Evolutionary conservation across 495 filamentous ascomycete species (phyloP).

Genomic region (Aspergillus kassunensis): DNA sequence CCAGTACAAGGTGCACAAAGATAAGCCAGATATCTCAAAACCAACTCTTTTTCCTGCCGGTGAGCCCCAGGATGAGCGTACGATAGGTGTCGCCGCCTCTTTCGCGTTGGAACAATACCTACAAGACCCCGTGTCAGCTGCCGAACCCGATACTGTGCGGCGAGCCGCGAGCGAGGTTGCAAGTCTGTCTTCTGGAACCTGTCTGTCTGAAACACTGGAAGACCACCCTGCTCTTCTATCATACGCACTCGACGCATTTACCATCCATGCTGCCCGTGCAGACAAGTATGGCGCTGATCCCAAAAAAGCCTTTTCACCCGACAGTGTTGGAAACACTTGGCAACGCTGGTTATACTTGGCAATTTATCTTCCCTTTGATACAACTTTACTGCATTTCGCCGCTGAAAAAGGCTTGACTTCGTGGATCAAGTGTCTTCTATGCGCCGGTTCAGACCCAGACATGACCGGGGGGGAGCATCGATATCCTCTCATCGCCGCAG

Average conservation of each 20-base stretch:
- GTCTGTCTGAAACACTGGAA: not conserved
- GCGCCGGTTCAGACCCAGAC: not conserved
- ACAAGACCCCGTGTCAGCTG: not conserved
- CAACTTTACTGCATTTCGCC: not conserved
- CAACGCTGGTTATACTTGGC: not conserved
- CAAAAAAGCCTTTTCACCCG: not conserved
- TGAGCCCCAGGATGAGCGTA: too few relatives aligned
- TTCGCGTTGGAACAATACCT: not conserved
- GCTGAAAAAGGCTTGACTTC: not conserved
- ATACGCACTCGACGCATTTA: not conserved
- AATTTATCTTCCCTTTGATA: not conserved
- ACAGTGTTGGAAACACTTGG: not conserved
- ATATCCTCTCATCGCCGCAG: not conserved
- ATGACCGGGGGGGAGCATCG: not conserved
- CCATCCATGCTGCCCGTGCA: not conserved
- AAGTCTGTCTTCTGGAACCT: not conserved
- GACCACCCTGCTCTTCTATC: not conserved
- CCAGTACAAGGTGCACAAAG: too few relatives aligned
- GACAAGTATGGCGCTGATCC: not conserved
- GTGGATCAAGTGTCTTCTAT: not conserved
- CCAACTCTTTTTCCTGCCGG: too few relatives aligned
- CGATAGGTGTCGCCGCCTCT: not conserved
- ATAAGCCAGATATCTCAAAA: too few relatives aligned
- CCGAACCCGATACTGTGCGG: not conserved
- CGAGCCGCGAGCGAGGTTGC: not conserved